These are phyloP conservation scores for Dianthus caryophyllus DNA, from an alignment of 148 eudicot species.

Conservation along the genomic window DNA sequence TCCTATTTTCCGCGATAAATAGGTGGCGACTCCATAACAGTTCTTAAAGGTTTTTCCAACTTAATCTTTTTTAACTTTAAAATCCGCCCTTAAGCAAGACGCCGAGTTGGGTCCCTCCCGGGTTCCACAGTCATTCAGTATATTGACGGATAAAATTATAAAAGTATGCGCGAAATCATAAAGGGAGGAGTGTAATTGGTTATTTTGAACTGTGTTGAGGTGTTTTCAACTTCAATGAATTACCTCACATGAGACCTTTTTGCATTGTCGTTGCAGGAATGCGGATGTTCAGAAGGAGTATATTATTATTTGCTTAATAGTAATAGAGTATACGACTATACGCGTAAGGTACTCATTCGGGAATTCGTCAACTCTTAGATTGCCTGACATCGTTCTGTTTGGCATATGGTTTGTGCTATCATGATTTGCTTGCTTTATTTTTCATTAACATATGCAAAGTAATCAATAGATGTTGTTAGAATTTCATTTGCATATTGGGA, in stretches of 20 bases:
- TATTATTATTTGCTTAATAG: not conserved
- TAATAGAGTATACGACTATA: not conserved
- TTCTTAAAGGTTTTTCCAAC: too few relatives aligned
- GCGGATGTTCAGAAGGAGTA: not conserved
- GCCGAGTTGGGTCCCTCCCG: too few relatives aligned
- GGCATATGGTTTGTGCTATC: not conserved
- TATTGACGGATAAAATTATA: not conserved
- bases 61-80: too few relatives aligned
- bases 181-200: slow-evolving; percentile 7
- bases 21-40: too few relatives aligned
- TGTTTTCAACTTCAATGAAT: not conserved
- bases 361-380: not conserved
- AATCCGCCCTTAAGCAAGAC: too few relatives aligned
- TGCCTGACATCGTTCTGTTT: not conserved
- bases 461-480: not conserved
- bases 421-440: not conserved
- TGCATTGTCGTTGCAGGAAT: slow-evolving; percentile 6
- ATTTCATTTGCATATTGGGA: too few relatives aligned
- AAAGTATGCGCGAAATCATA: not conserved
- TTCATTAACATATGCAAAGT: not conserved
- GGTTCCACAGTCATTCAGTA: too few relatives aligned
- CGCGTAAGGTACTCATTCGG: slow-evolving; percentile 10
- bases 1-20: too few relatives aligned
- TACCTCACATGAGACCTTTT: not conserved
- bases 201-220: not conserved